Evolutionary conservation across 2,329 filamentous ascomycete species (phyloP).

Genomic region (Didymella arachidicola): DNA sequence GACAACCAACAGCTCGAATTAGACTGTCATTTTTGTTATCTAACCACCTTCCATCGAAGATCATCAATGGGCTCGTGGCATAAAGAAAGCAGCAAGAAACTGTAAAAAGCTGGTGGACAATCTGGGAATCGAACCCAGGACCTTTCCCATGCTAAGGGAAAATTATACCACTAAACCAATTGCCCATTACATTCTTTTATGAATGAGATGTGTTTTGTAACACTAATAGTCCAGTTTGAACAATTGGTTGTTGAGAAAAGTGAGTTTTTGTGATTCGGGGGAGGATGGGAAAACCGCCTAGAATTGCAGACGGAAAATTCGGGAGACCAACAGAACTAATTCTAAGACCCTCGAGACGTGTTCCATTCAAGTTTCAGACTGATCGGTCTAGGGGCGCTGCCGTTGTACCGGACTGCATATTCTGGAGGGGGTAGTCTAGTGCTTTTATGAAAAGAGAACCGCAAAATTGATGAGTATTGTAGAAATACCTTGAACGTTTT

Average conservation of each 20-base stretch:
- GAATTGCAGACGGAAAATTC: no score
- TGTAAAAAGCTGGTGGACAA: no score
- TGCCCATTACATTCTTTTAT: neutral
- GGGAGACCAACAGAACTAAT: neutral
- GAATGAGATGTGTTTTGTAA: neutral
- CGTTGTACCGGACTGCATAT: neutral
- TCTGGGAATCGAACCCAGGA: no score
- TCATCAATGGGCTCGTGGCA: no score
- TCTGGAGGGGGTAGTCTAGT: neutral
- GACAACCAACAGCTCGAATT: no score
- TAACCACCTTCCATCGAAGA: no score
- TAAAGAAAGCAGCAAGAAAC: no score
- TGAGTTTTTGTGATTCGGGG: neutral
- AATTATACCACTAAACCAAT: constrained; percentile 17
- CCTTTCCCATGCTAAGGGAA: neutral
- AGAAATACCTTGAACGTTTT: no score
- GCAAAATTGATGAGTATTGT: no score
- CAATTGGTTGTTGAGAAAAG: neutral
- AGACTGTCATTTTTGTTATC: no score
- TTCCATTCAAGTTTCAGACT: neutral
- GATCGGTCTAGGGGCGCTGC: neutral
- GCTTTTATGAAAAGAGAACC: no score
- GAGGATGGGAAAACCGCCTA: neutral
- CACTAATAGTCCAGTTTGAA: neutral
- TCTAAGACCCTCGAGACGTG: neutral